A percentile compares a stretch with the other conserved stretches of the same genome.
These are phyloP conservation scores for Suaeda aralocaspica DNA, from an alignment of 148 eudicot species.

Conservation along the genomic window DNA sequence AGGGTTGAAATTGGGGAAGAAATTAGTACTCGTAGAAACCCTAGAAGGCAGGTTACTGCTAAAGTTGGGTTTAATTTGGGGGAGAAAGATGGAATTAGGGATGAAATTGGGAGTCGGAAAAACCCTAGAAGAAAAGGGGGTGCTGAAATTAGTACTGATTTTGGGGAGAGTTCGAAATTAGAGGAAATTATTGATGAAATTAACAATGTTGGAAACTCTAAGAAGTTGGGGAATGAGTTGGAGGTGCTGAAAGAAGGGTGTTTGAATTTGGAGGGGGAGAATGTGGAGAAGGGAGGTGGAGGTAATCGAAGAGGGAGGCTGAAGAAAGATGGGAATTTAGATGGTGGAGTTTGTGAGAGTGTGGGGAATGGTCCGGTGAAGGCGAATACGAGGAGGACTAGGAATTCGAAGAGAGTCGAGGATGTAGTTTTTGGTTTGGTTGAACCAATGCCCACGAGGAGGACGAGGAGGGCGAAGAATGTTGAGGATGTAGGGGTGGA, in stretches of 20 bases:
- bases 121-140: slow-evolving; percentile 25
- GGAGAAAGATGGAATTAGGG: slow-evolving; percentile 23
- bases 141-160: slow-evolving; percentile 5
- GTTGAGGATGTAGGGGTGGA: slow-evolving; percentile 17
- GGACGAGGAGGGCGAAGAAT: slow-evolving; percentile 37
- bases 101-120: slow-evolving; percentile 14
- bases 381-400: slow-evolving; percentile 21
- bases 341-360: neutral
- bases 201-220: neutral
- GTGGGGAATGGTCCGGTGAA: slow-evolving; percentile 10
- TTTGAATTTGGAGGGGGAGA: slow-evolving; percentile 11
- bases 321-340: slow-evolving; percentile 1
- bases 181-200: slow-evolving; percentile 6
- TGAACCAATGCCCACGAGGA: slow-evolving; percentile 21
- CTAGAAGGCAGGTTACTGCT: slow-evolving; percentile 22
- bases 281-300: slow-evolving; percentile 17
- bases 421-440: slow-evolving; percentile 12
- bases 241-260: slow-evolving; percentile 14
- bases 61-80: slow-evolving; percentile 31
- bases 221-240: slow-evolving; percentile 3
- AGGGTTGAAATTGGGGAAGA: slow-evolving; percentile 32
- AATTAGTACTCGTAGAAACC: slow-evolving; percentile 21
- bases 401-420: slow-evolving; percentile 19
- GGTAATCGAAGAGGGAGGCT: slow-evolving; percentile 20
- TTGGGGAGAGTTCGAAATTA: slow-evolving; percentile 26